phyloP scores from a whole-genome alignment of 106 monocot genomes.

The Phalaenopsis aphrodite region DNA sequence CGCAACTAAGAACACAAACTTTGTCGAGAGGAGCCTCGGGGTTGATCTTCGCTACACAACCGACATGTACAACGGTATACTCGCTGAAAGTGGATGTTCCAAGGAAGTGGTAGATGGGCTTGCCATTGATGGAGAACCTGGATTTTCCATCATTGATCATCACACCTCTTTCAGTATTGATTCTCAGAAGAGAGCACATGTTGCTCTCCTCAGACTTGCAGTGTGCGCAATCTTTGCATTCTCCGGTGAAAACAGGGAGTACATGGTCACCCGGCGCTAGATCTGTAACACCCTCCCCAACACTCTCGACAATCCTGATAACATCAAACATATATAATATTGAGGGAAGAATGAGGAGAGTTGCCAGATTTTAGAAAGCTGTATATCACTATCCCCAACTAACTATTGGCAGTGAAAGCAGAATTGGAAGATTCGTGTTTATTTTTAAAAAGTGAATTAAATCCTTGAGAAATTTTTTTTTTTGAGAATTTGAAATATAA shows the following conservation, averaged over 20 bases:
- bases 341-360: too few species aligned
- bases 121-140: constrained; percentile 57
- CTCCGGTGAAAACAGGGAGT: constrained; percentile 59
- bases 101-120: constrained; percentile 59
- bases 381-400: too few species aligned
- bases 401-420: too few species aligned
- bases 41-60: constrained; percentile 57
- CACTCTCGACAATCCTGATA: constrained; percentile 63
- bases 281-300: constrained; percentile 73
- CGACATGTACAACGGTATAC: constrained; percentile 58
- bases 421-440: too few species aligned
- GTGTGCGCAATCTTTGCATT: constrained; percentile 55
- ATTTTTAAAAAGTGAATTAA: too few species aligned
- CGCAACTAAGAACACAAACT: constrained; percentile 69
- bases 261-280: constrained; percentile 69
- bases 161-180: constrained; percentile 48
- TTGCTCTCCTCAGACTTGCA: constrained; percentile 66
- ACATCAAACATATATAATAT: not conserved
- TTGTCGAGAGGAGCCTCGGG: constrained; percentile 67
- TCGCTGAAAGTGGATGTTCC: constrained; percentile 72
- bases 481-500: too few species aligned
- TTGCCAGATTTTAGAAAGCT: too few species aligned
- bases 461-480: too few species aligned
- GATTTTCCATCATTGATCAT: constrained; percentile 53
- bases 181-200: constrained; percentile 53